A percentile compares a stretch with the other conserved stretches of the same genome.
These are phyloP conservation scores for Cytospora piceicola DNA, from an alignment of 2,329 filamentous ascomycete species.

Conservation along the genomic window DNA sequence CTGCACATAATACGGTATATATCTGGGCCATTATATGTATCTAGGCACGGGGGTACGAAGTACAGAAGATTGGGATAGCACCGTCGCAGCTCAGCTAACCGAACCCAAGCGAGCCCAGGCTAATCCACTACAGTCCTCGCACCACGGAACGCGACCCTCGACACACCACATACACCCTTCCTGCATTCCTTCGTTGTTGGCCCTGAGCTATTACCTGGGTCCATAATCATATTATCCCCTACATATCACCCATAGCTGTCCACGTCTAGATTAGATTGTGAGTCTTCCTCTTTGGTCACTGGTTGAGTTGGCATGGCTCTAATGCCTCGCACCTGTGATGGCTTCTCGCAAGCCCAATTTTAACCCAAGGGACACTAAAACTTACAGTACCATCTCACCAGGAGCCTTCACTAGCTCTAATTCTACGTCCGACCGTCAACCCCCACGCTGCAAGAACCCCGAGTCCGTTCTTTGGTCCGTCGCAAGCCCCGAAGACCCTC, in stretches of 20 bases:
- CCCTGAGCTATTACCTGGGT: constrained; percentile 6
- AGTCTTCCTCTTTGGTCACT: constrained; percentile 7
- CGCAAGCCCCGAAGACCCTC: constrained; percentile 27
- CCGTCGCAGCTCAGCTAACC: background rate
- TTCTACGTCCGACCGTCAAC: constrained; percentile 21
- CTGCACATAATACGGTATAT: background rate
- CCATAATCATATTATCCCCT: background rate
- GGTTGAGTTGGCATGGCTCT: constrained; percentile 6
- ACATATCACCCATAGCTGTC: background rate
- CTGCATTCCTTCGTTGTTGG: constrained; percentile 18
- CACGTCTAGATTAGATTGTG: constrained; percentile 6
- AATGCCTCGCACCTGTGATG: constrained; percentile 19
- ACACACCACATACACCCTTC: constrained; percentile 14
- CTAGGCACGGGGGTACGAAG: background rate
- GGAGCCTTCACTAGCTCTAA: constrained; percentile 24
- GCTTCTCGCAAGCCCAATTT: constrained; percentile 12
- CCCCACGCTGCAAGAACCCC: constrained; percentile 24
- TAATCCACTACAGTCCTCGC: constrained; percentile 11
- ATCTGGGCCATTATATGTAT: background rate
- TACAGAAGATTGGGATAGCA: background rate
- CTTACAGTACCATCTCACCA: constrained; percentile 28
- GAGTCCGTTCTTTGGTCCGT: constrained; percentile 25
- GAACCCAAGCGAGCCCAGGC: background rate
- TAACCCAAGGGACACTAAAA: constrained; percentile 14
- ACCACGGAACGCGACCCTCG: constrained; percentile 5